Evolutionary conservation across 495 filamentous ascomycete genomes (phyloP).

Genomic region (Xylaria venustula): DNA sequence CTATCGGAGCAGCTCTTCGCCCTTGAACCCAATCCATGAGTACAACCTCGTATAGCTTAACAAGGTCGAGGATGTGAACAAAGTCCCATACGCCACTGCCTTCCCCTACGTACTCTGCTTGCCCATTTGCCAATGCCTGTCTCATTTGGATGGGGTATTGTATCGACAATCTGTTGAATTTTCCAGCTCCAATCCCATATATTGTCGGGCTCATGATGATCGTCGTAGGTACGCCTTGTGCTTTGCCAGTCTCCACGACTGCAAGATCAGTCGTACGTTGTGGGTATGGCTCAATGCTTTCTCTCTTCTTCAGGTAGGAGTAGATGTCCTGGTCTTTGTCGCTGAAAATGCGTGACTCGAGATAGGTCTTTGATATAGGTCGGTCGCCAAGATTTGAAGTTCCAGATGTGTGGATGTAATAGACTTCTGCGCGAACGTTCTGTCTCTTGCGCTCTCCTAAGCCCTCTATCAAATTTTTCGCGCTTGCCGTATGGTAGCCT

Average conservation of each 20-base stretch:
- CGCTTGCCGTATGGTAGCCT: conserved; percentile 22
- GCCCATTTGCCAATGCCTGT: not conserved
- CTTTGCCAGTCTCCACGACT: conserved; percentile 33
- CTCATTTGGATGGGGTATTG: not conserved
- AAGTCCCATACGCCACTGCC: conserved; percentile 40
- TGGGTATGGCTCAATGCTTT: conserved; percentile 28
- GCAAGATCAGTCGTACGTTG: conserved; percentile 46
- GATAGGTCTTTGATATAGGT: not conserved
- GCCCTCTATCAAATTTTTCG: conserved; percentile 15
- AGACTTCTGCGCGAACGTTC: too few species aligned
- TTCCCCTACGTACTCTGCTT: conserved; percentile 28
- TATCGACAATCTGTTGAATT: not conserved
- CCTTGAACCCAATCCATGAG: not conserved
- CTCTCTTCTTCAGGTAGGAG: conserved; percentile 28
- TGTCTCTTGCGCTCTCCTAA: too few species aligned
- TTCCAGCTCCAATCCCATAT: not conserved
- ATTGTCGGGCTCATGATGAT: not conserved
- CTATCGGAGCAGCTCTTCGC: not conserved
- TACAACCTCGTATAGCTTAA: conserved; percentile 27
- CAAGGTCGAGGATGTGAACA: conserved; percentile 43
- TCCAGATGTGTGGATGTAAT: not conserved
- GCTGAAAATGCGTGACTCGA: not conserved
- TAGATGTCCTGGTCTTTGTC: conserved; percentile 27
- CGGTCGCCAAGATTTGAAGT: not conserved
- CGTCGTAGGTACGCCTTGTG: conserved; percentile 25